Percentiles rank a stretch among this genome's conserved stretches.
phyloP scores from a whole-genome alignment of 306 rosid species.

The Arachis stenosperma region DNA sequence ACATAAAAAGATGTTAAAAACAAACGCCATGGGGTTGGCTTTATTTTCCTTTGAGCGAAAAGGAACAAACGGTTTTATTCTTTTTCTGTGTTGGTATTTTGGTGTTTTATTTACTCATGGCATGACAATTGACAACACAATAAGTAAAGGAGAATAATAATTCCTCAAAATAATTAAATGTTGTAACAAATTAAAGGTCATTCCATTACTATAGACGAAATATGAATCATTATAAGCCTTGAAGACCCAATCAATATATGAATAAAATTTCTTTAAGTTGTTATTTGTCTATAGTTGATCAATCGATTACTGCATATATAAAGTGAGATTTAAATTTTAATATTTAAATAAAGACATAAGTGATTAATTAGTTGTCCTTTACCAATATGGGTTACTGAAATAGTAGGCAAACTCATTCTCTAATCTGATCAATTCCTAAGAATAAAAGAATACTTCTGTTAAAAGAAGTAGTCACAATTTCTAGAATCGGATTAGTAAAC shows the following conservation, averaged over 20 bases:
- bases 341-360: no score
- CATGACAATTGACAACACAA: conserved; percentile 43
- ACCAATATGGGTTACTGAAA: no score
- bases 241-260: conserved; percentile 18
- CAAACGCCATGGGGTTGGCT: conserved; percentile 25
- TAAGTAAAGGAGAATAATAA: conserved; percentile 21
- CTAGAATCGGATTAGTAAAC: no score
- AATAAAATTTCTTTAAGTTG: not conserved
- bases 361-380: no score
- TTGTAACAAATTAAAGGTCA: not conserved
- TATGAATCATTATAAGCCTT: conserved; percentile 7
- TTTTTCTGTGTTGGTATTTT: conserved; percentile 38
- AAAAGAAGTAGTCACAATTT: no score
- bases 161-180: not conserved
- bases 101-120: conserved; percentile 31
- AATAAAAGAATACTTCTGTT: no score
- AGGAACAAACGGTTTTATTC: conserved; percentile 25
- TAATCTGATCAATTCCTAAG: no score
- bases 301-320: no score
- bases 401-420: no score
- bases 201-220: not conserved
- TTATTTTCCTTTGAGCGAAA: conserved; percentile 31
- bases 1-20: conserved; percentile 2
- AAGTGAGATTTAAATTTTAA: no score
- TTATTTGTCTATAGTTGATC: no score